These are phyloP conservation scores for Pichia thaimueangensis DNA, from an alignment of 805 yeast genomes.

Conservation along the genomic window DNA sequence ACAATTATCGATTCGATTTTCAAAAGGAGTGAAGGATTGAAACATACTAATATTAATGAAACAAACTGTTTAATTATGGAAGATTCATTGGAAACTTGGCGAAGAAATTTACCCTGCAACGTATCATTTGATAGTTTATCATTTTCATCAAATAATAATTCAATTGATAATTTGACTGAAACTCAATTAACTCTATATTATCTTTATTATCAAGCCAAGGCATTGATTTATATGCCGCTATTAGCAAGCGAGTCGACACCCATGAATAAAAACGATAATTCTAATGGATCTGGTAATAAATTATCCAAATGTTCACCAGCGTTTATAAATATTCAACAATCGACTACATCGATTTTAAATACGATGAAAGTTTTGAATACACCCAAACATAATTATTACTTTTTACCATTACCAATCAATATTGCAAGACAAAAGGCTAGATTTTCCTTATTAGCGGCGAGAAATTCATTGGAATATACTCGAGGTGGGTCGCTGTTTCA, in stretches of 20 bases:
- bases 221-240: constrained; percentile 60
- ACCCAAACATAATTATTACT: constrained; percentile 32
- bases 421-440: constrained; percentile 57
- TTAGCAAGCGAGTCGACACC: constrained; percentile 37
- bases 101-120: constrained; percentile 56
- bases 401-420: constrained; percentile 60
- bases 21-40: constrained; percentile 41
- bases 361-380: constrained; percentile 38
- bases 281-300: no score
- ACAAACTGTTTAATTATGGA: constrained; percentile 38
- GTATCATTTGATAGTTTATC: constrained; percentile 57
- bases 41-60: constrained; percentile 26
- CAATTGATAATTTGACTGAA: constrained; percentile 30
- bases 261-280: not conserved
- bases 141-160: constrained; percentile 43
- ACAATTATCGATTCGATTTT: constrained; percentile 65
- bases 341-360: constrained; percentile 54
- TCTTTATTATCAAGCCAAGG: constrained; percentile 55
- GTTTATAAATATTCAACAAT: constrained; percentile 61
- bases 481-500: constrained; percentile 77
- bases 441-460: constrained; percentile 58
- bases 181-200: constrained; percentile 49
- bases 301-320: constrained; percentile 44
- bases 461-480: constrained; percentile 74
- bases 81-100: constrained; percentile 72